These are phyloP conservation scores for Monotropa hypopitys DNA, from an alignment of 179 eudicot species.

Conservation along the genomic window DNA sequence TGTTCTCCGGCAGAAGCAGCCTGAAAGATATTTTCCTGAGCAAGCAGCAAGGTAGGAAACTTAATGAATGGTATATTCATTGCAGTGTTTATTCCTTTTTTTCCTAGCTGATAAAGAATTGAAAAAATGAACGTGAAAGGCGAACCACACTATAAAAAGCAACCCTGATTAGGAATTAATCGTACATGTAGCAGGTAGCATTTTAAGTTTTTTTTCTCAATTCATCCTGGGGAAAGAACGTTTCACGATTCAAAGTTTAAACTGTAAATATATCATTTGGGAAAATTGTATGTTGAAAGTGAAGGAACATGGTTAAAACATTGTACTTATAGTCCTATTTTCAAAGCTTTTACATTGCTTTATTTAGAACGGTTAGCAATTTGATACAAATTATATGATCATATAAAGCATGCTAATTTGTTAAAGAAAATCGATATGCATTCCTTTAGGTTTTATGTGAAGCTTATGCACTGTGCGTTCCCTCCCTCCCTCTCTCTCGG, in stretches of 20 bases:
- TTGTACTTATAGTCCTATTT: too few relatives aligned
- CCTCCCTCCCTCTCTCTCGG: background rate
- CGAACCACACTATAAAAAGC: too few relatives aligned
- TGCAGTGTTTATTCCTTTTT: too few relatives aligned
- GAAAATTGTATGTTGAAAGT: background rate
- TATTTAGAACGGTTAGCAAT: background rate
- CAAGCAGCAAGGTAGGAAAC: constrained; percentile 51
- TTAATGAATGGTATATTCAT: background rate
- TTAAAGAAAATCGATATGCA: background rate
- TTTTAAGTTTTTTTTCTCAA: background rate
- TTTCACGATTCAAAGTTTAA: background rate
- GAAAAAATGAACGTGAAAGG: too few relatives aligned
- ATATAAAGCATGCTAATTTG: background rate
- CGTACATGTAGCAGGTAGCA: background rate
- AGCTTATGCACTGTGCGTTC: background rate
- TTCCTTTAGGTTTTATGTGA: background rate
- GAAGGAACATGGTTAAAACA: too few relatives aligned
- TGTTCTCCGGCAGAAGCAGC: constrained; percentile 45
- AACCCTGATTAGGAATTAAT: background rate
- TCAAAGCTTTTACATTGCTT: background rate
- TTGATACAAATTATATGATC: background rate
- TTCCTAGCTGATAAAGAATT: too few relatives aligned
- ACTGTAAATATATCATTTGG: background rate
- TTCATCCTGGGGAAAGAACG: background rate
- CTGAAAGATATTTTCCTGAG: constrained; percentile 36